Conservation (phyloP, 306 rosid species). For the Notholithocarpus densiflorus region DNA sequence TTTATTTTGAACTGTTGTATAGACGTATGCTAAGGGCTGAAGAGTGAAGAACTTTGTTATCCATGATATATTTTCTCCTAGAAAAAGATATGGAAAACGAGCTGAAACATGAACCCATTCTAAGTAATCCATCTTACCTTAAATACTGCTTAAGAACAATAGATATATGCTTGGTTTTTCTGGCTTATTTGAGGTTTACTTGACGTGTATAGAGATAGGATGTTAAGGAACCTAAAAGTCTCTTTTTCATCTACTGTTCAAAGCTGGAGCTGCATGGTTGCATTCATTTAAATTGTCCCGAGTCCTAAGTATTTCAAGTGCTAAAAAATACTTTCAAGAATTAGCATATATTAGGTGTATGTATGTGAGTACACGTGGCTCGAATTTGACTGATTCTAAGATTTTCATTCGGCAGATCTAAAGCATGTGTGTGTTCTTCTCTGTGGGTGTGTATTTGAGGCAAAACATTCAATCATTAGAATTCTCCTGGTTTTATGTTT, state of each 20-base stretch:
- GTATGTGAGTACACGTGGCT: not conserved
- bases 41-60: not conserved
- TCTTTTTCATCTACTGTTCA: not conserved
- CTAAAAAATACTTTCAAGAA: not conserved
- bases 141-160: not conserved
- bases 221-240: not conserved
- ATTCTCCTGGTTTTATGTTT: not conserved
- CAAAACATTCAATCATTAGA: not conserved
- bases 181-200: not conserved
- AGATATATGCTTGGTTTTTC: not conserved
- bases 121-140: not conserved
- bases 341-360: not conserved
- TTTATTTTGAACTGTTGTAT: conserved; percentile 13
- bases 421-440: not conserved
- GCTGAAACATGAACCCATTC: not conserved
- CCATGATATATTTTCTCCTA: not conserved
- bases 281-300: not conserved
- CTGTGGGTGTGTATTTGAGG: not conserved
- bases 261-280: not conserved
- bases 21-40: not conserved
- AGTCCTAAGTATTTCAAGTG: not conserved
- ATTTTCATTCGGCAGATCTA: not conserved
- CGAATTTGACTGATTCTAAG: not conserved
- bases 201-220: not conserved
- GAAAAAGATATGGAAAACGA: not conserved